These are phyloP conservation scores for Uromyces viciae-fabae DNA, from an alignment of 1,284 basidiomycete species.

Conservation along the genomic window DNA sequence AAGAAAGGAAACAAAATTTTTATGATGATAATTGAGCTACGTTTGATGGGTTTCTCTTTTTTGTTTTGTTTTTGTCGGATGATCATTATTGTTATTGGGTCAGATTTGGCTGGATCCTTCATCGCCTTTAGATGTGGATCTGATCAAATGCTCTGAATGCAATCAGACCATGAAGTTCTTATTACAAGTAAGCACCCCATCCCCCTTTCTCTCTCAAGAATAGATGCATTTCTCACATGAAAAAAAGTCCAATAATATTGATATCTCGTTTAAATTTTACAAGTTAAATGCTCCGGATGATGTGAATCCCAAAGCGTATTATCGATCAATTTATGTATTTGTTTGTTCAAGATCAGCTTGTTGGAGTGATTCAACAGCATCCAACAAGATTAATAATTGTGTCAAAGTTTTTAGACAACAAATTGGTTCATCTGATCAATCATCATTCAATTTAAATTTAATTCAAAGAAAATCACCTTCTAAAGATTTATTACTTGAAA, in stretches of 20 bases:
- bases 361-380: too few species aligned
- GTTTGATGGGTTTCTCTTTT: background rate
- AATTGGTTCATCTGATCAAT: background rate
- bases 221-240: background rate
- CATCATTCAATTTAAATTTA: too few species aligned
- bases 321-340: conserved; percentile 43
- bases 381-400: too few species aligned
- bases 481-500: too few species aligned
- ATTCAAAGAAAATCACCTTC: too few species aligned
- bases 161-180: conserved; percentile 32
- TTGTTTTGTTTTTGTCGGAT: background rate
- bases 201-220: background rate
- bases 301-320: conserved; percentile 32
- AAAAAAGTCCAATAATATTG: background rate
- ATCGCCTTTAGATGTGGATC: conserved; percentile 6
- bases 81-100: background rate
- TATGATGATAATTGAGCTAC: too few species aligned
- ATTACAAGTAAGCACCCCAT: conserved; percentile 19
- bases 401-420: conserved; percentile 41
- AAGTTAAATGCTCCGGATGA: conserved; percentile 45
- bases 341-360: conserved; percentile 28
- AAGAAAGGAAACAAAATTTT: too few species aligned
- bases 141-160: conserved; percentile 17
- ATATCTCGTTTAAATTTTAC: background rate
- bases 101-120: conserved; percentile 44